These are phyloP conservation scores for Blastobotrys persicus DNA, from an alignment of 1,139 yeast genomes.

Conservation along the genomic window DNA sequence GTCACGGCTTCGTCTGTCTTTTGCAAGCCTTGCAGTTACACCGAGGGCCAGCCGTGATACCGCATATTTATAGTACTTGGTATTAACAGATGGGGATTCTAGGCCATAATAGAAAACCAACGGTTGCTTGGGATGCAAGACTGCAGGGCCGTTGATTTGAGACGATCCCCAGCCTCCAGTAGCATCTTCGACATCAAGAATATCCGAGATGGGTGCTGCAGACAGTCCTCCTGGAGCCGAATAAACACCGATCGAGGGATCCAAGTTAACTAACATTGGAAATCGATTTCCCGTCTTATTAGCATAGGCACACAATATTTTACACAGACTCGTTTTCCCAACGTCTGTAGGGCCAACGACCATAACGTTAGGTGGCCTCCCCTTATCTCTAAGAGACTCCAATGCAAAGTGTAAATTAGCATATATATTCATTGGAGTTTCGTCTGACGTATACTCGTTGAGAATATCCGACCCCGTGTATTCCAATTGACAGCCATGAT, in stretches of 20 bases:
- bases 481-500: slow-evolving; percentile 51
- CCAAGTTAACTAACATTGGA: slow-evolving; percentile 74
- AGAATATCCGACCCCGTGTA: slow-evolving; percentile 40
- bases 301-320: slow-evolving; percentile 72
- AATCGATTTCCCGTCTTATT: slow-evolving; percentile 58
- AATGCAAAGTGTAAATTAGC: slow-evolving; percentile 74
- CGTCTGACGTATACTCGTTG: slow-evolving; percentile 67
- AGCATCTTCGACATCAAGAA: slow-evolving; percentile 70
- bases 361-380: slow-evolving; percentile 57
- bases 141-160: slow-evolving; percentile 82
- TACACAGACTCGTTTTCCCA: slow-evolving; percentile 78
- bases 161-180: slow-evolving; percentile 74
- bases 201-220: slow-evolving; percentile 80
- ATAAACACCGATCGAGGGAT: slow-evolving; percentile 77
- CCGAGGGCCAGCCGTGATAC: slow-evolving; percentile 58
- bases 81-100: slow-evolving; percentile 56
- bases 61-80: slow-evolving; percentile 56
- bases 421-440: slow-evolving; percentile 61
- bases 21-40: slow-evolving; percentile 54
- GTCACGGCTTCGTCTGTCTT: slow-evolving; percentile 51
- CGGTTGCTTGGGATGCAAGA: slow-evolving; percentile 84
- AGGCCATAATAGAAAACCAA: slow-evolving; percentile 77
- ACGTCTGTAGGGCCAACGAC: slow-evolving; percentile 68
- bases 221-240: slow-evolving; percentile 82
- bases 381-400: slow-evolving; percentile 51